Base-by-base conservation (phyloP, 2,329 filamentous ascomycete genomes). In the Paramyrothecium sp. region DNA sequence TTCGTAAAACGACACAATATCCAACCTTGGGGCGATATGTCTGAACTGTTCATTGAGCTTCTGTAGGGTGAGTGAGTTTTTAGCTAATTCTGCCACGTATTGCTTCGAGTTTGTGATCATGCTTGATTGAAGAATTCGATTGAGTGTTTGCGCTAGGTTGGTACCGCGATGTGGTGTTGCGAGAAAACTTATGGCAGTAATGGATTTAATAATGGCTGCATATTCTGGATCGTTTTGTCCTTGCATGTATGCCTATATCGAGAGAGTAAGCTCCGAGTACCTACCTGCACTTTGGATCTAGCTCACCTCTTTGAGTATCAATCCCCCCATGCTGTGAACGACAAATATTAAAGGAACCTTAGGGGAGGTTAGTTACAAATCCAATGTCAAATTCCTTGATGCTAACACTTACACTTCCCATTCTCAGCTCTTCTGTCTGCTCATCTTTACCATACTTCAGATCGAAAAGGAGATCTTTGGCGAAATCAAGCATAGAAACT, bases 1-100 rank as follows among this genome's bases (percentile, higher is more conserved):
- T 58, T 81, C 79, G 60, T 79, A 80, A 60, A 81, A 81, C 0
- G 78, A 81, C 62, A 71, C 70, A 4, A 81, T 64, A 2, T 68
- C 61, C 1, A 80, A 58, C 19, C 67, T 64, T 3, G 65, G 60
- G 0, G 71, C 70, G 57, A 73, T 62, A 51, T 78, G 71, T 1
- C 74, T 73, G 59, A 81, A 82, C 30, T 72, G 62, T 3, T 80
- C 75, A 60, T 81, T 81, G 55, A 81, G 71, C 3, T 70, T 64
- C 49, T 70, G 60, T 10, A 80, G 54, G 1, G 69, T 58, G 4
- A 59, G 56, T 3, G 78, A 77, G 53, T 70, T 71, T 10, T 64
- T 63, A 12, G 64, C 62, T 3, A 81, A 61, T 23, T 81, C 75
- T 1, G 61, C 56, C 7, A 81, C 66, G 53, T 72, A 80, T 7